These are phyloP conservation scores for Chamaenerion angustifolium DNA, from an alignment of 345 rosid species.

Conservation along the genomic window DNA sequence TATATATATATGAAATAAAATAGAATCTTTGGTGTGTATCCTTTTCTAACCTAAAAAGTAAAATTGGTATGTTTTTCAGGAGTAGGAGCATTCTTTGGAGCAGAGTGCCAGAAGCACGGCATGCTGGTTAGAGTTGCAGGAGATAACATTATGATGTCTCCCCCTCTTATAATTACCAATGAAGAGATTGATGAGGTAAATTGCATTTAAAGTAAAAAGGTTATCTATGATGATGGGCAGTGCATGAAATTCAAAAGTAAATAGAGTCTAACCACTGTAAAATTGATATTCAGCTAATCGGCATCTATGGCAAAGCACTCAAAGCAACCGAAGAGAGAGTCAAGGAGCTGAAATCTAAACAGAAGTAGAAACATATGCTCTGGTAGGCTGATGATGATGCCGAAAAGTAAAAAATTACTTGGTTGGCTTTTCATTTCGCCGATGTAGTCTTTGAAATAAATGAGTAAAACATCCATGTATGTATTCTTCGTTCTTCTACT, in stretches of 20 bases:
- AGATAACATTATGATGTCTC: constrained; percentile 85
- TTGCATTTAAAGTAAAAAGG: not conserved
- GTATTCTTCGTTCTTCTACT: no score
- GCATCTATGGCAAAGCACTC: constrained; percentile 57
- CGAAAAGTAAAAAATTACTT: constrained; percentile 7
- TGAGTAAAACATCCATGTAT: no score
- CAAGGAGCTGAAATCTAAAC: constrained; percentile 63
- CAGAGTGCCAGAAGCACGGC: constrained; percentile 65
- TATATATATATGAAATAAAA: not conserved
- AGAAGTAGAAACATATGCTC: constrained; percentile 15
- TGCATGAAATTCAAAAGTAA: not conserved
- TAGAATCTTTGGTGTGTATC: not conserved
- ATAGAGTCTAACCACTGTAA: not conserved
- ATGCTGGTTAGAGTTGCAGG: constrained; percentile 87
- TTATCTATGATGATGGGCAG: not conserved
- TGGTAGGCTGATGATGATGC: constrained; percentile 14
- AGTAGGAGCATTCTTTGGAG: constrained; percentile 75
- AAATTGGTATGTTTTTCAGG: constrained; percentile 27
- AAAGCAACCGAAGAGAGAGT: constrained; percentile 75
- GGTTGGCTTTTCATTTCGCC: not conserved
- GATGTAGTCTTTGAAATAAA: not conserved
- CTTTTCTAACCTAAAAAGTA: not conserved
- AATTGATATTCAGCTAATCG: constrained; percentile 36
- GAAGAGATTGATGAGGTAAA: constrained; percentile 70
- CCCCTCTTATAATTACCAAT: constrained; percentile 57